Evolutionary conservation across 2,329 filamentous ascomycete genomes (phyloP), one percentile per base, ranked within the genome.

Genomic region (Phyllosticta citriasiana): DNA sequence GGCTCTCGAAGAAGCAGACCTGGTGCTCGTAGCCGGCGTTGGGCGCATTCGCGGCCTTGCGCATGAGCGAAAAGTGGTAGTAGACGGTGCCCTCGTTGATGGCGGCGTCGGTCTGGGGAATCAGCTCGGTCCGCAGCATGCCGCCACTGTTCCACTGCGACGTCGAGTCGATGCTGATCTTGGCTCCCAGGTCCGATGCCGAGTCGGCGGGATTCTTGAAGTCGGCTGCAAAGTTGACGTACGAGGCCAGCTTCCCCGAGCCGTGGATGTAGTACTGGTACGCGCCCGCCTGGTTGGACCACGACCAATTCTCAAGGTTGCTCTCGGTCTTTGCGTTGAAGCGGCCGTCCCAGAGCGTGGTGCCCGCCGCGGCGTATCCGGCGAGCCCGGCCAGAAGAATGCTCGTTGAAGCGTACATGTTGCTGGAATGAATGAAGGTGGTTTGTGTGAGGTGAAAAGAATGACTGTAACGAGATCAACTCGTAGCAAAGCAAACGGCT

Each of bases 221-320:
- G 63, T 74, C 72, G 0, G 83, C 72, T 2, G 79, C 81, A 1
- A 88, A 76, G 66, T 83, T 84, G 66, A 88, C 79, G 72, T 89
- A 88, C 67, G 81, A 75, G 24, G 78, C 78, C 12, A 84, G 78
- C 0, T 75, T 59, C 9, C 78, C 80, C 3, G 77, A 74, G 47
- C 87, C 88, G 76, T 90, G 87, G 70, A 89, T 89, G 76, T 89
- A 89, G 78, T 87, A 89, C 72, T 89, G 87, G 74, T 88, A 90
- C 0, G 84, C 81, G 0, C 84, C 84, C 67, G 87, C 83, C 73
- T 86, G 82, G 71, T 84, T 87, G n/a, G 78, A 79, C 81, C 82
- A 89, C 3, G 81, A 84, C 85, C 85, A 87, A 77, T 70, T 86
- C 83, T 3, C 77, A 22, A 61, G 59, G 53, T 57, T 67, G 53